These are phyloP conservation scores for Eruca vesicaria DNA, from an alignment of 441 rosid species.

Conservation along the genomic window DNA sequence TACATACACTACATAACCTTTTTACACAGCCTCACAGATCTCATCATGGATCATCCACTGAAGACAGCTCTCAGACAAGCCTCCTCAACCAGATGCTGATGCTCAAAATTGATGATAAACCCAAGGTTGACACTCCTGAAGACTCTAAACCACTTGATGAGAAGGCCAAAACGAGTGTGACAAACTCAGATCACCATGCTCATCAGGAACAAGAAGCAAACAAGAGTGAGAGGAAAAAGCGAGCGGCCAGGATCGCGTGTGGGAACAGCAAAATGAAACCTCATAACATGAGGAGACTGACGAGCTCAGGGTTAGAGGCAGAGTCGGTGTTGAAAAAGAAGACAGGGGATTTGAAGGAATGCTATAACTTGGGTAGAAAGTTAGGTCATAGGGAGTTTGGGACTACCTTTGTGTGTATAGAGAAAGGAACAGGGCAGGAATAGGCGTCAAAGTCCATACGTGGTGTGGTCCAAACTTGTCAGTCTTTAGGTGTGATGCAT, in stretches of 20 bases:
- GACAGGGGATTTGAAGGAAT: constrained; percentile 59
- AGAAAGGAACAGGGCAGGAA: constrained; percentile 24
- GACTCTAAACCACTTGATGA: constrained; percentile 17
- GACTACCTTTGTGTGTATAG: constrained; percentile 48
- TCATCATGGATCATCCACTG: constrained; percentile 24
- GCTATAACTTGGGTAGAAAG: constrained; percentile 49
- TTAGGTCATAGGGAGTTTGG: constrained; percentile 67
- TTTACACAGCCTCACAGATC: neutral
- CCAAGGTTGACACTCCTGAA: constrained; percentile 17
- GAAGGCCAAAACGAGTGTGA: constrained; percentile 26
- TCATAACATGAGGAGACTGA: constrained; percentile 43
- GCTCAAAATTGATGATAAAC: constrained; percentile 44
- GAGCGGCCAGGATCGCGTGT: neutral
- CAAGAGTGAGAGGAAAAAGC: constrained; percentile 11
- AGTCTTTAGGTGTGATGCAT: constrained; percentile 63
- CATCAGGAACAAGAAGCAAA: neutral
- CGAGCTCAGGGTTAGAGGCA: constrained; percentile 45
- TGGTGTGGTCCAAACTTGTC: too few relatives aligned
- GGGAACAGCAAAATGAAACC: constrained; percentile 34
- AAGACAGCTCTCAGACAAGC: constrained; percentile 34
- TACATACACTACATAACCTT: too few relatives aligned
- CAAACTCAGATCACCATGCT: constrained; percentile 6
- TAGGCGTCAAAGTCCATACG: too few relatives aligned
- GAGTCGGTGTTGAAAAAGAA: constrained; percentile 48
- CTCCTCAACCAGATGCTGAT: constrained; percentile 42